Evolutionary conservation across 1,284 basidiomycete genomes (phyloP).

Genomic region (Austroboletus rostrupii): DNA sequence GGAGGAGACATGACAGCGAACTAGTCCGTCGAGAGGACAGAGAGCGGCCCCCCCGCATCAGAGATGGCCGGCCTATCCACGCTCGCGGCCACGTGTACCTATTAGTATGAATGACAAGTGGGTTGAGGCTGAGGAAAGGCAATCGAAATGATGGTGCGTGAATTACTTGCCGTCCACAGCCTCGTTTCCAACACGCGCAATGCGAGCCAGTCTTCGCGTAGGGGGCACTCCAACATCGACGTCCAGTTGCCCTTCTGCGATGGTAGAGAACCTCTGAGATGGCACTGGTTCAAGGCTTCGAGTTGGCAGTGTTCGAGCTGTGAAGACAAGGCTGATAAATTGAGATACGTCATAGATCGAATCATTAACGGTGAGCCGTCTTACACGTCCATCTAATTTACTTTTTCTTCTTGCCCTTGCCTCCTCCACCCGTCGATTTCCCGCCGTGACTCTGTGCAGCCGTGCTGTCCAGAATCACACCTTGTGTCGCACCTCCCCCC

Average conservation of each 20-base stretch:
- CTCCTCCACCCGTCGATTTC: conserved; percentile 34
- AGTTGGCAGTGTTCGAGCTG: background rate
- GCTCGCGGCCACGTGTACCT: conserved; percentile 17
- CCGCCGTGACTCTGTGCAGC: conserved; percentile 31
- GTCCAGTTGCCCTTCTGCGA: background rate
- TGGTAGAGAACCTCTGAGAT: background rate
- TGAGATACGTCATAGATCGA: conserved; percentile 12
- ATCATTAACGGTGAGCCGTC: conserved; percentile 23
- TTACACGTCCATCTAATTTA: conserved; percentile 32
- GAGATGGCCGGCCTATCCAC: conserved; percentile 7
- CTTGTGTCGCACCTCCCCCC: conserved; percentile 63
- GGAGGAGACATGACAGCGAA: conserved; percentile 1
- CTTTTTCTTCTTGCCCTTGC: conserved; percentile 52
- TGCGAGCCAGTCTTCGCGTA: conserved; percentile 15
- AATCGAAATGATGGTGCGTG: conserved; percentile 21
- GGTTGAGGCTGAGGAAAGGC: conserved; percentile 23
- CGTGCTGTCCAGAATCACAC: conserved; percentile 36
- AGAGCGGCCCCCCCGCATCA: conserved; percentile 5
- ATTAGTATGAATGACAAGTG: conserved; percentile 16
- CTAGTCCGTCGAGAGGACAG: background rate
- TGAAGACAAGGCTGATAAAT: background rate
- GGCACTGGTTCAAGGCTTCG: background rate
- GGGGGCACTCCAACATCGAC: conserved; percentile 2
- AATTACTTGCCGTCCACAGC: conserved; percentile 27
- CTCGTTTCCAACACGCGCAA: conserved; percentile 29